A percentile compares a stretch with the other conserved stretches of the same genome.
Evolutionary conservation across 352 stramenopile species (phyloP).

Genomic region (Phytophthora aleatoria): DNA sequence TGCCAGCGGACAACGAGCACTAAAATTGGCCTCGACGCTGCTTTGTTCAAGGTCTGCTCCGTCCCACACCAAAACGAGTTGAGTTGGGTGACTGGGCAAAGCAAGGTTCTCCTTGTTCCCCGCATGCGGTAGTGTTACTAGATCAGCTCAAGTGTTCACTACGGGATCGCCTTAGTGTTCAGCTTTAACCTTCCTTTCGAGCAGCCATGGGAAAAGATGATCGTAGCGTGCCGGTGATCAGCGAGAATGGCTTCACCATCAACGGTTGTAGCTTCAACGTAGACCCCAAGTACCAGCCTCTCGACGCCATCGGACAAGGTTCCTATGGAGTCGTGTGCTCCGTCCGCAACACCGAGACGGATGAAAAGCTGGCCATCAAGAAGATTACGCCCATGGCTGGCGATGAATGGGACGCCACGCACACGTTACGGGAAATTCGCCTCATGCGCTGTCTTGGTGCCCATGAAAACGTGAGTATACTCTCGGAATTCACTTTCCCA

Average conservation of each 20-base stretch:
- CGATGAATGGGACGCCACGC: slow-evolving; percentile 89
- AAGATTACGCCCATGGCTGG: slow-evolving; percentile 93
- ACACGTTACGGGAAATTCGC: slow-evolving; percentile 90
- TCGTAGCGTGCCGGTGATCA: slow-evolving; percentile 57
- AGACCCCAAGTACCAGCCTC: slow-evolving; percentile 77
- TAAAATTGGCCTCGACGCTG: slow-evolving; percentile 36
- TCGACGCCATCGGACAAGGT: slow-evolving; percentile 92
- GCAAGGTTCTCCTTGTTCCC: slow-evolving; percentile 39
- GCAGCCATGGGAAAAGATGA: slow-evolving; percentile 59
- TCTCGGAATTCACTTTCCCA: background rate
- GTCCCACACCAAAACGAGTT: slow-evolving; percentile 20
- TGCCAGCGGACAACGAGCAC: slow-evolving; percentile 28
- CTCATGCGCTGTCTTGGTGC: slow-evolving; percentile 88
- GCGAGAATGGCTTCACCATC: slow-evolving; percentile 81
- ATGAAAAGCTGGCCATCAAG: slow-evolving; percentile 92
- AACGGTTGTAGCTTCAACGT: slow-evolving; percentile 87
- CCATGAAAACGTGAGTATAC: slow-evolving; percentile 86
- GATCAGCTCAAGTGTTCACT: background rate
- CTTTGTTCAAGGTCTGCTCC: slow-evolving; percentile 13
- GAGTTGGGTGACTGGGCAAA: slow-evolving; percentile 27
- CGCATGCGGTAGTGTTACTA: slow-evolving; percentile 32
- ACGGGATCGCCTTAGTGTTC: too few species aligned
- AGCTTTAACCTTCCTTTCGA: background rate
- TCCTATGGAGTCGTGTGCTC: slow-evolving; percentile 94
- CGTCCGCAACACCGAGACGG: slow-evolving; percentile 75